These are phyloP conservation scores for Fusarium sp. DNA, from an alignment of 2,329 filamentous ascomycete genomes.

Conservation along the genomic window DNA sequence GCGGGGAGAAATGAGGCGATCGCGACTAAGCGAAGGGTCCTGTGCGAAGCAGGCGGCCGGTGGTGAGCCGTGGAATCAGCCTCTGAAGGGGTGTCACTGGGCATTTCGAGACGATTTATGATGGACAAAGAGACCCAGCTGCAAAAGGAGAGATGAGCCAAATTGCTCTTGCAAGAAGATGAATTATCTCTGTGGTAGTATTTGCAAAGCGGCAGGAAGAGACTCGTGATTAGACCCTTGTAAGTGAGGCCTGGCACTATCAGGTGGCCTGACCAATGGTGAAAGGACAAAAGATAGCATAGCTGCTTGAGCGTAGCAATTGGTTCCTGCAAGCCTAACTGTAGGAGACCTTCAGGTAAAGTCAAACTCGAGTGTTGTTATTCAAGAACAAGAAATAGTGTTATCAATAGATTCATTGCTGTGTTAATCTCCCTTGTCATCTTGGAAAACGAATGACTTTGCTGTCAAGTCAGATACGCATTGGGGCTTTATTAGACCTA, in stretches of 20 bases:
- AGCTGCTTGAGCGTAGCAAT: neutral
- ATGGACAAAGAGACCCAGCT: neutral
- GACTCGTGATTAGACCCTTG: conserved; percentile 35
- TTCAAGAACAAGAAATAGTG: neutral
- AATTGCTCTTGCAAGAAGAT: neutral
- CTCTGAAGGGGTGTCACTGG: conserved; percentile 24
- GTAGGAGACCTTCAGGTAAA: neutral
- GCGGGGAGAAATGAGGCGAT: conserved; percentile 52
- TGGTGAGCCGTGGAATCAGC: conserved; percentile 16
- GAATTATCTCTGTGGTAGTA: neutral
- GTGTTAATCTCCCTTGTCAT: neutral
- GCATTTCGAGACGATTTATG: conserved; percentile 8
- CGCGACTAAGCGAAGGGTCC: conserved; percentile 48
- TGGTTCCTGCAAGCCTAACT: neutral
- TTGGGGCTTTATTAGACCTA: neutral
- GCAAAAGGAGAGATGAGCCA: neutral
- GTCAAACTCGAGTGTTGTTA: neutral
- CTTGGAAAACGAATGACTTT: neutral
- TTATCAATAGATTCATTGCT: neutral
- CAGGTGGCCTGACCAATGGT: conserved; percentile 24
- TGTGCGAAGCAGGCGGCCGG: conserved; percentile 27
- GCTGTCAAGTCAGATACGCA: neutral
- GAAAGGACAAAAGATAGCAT: neutral
- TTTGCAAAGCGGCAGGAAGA: conserved; percentile 7
- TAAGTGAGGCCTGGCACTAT: conserved; percentile 27